phyloP scores from a whole-genome alignment of 2,329 filamentous ascomycete genomes.

The Sclerotinia spermophila region DNA sequence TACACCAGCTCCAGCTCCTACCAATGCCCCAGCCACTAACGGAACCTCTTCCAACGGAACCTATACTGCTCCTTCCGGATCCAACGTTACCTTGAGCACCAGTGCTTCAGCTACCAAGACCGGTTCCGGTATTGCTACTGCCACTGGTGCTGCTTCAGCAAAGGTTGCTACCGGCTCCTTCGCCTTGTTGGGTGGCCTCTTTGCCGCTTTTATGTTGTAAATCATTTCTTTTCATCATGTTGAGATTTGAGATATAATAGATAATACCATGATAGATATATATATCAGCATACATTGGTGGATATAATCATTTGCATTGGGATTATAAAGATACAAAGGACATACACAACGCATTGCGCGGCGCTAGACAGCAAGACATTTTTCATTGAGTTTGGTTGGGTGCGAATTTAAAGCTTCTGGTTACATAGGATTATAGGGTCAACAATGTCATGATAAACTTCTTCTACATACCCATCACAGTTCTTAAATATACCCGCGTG shows the following conservation, averaged over 20 bases:
- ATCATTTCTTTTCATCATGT: neutral
- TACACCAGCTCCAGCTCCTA: neutral
- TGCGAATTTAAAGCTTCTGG: constrained; percentile 12
- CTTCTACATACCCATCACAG: neutral
- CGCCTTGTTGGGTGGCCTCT: neutral
- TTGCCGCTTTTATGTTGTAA: constrained; percentile 10
- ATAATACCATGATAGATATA: neutral
- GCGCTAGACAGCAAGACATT: neutral
- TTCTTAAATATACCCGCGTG: neutral
- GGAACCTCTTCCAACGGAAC: constrained; percentile 4
- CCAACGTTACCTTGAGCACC: neutral
- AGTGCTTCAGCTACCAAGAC: constrained; percentile 1
- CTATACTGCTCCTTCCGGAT: neutral
- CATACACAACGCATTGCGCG: constrained; percentile 1
- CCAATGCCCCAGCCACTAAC: neutral
- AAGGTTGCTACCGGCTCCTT: constrained; percentile 1
- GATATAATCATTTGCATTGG: neutral
- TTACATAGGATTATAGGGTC: constrained; percentile 5
- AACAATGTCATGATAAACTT: constrained; percentile 14
- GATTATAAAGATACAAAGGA: neutral
- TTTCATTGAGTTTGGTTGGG: neutral
- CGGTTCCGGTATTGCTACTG: neutral
- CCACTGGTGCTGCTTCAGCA: neutral
- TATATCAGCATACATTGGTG: neutral
- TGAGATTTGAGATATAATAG: constrained; percentile 2